These are phyloP conservation scores for Simplicillium aogashimaense DNA, from an alignment of 2,329 filamentous ascomycete genomes.

Conservation along the genomic window DNA sequence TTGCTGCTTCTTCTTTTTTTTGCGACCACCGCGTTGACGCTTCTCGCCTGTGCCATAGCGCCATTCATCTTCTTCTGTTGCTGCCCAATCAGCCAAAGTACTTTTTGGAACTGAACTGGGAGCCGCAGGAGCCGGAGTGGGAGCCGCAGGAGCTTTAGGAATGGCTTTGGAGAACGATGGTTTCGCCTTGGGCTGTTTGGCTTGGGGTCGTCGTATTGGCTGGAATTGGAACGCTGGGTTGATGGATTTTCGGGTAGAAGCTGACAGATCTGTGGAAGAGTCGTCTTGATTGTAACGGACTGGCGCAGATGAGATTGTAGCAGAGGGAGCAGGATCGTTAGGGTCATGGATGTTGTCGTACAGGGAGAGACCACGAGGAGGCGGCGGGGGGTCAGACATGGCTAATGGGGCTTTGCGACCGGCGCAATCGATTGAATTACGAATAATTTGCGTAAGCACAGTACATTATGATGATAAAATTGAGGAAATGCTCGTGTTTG, in stretches of 20 bases:
- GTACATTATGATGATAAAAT: too few relatives aligned
- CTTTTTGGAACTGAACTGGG: constrained; percentile 41
- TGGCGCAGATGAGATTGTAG: constrained; percentile 70
- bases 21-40: constrained; percentile 66
- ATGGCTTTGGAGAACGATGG: constrained; percentile 41
- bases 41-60: constrained; percentile 55
- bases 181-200: constrained; percentile 50
- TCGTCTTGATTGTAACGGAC: constrained; percentile 57
- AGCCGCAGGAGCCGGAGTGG: constrained; percentile 16
- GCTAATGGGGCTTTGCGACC: constrained; percentile 9
- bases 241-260: constrained; percentile 47
- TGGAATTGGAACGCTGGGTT: constrained; percentile 69
- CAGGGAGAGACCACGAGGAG: constrained; percentile 52
- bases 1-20: constrained; percentile 62
- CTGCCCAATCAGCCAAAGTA: constrained; percentile 73
- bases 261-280: constrained; percentile 29
- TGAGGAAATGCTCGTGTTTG: background rate
- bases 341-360: constrained; percentile 77
- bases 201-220: constrained; percentile 69
- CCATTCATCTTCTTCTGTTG: constrained; percentile 71
- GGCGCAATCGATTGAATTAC: background rate
- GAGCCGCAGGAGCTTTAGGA: constrained; percentile 11
- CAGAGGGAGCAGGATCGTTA: constrained; percentile 30
- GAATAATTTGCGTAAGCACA: background rate
- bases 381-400: constrained; percentile 24